A percentile compares a stretch with the other conserved stretches of the same genome.
phyloP scores from a whole-genome alignment of 129 eudicot species.

The Flaveria ramosissima region DNA sequence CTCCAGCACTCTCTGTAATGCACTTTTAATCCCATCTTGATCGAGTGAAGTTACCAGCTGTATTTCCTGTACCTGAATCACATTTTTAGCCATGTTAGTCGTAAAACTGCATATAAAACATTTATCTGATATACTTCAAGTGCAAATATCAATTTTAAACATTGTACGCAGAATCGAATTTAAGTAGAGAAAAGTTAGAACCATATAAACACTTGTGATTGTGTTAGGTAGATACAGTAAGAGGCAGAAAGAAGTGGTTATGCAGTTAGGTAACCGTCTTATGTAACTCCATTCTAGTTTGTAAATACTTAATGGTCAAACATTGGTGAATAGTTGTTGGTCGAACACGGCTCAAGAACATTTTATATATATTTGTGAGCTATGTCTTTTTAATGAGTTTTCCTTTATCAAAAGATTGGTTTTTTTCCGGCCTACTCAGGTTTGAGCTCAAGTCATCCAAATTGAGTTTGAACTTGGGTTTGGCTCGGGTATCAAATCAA shows the following conservation, averaged over 20 bases:
- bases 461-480: not conserved
- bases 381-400: not conserved
- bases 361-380: not conserved
- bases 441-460: not conserved
- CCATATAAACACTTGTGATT: not conserved
- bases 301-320: not conserved
- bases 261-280: too few relatives aligned
- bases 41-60: conserved; percentile 75
- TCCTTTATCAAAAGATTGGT: not conserved
- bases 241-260: too few relatives aligned
- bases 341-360: not conserved
- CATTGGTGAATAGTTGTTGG: not conserved
- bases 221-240: too few relatives aligned
- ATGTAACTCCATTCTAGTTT: not conserved
- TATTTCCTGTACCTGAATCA: conserved; percentile 83
- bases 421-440: not conserved
- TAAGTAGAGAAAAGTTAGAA: not conserved
- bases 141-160: too few relatives aligned
- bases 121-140: too few relatives aligned
- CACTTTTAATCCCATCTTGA: conserved; percentile 89
- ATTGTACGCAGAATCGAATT: too few relatives aligned
- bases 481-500: not conserved
- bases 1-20: conserved; percentile 80
- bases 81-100: conserved; percentile 12
- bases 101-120: not conserved